A percentile compares a stretch with the other conserved stretches of the same genome.
Evolutionary conservation across 768 basidiomycete genomes (phyloP).

Genomic region (Leccinum arenicola): DNA sequence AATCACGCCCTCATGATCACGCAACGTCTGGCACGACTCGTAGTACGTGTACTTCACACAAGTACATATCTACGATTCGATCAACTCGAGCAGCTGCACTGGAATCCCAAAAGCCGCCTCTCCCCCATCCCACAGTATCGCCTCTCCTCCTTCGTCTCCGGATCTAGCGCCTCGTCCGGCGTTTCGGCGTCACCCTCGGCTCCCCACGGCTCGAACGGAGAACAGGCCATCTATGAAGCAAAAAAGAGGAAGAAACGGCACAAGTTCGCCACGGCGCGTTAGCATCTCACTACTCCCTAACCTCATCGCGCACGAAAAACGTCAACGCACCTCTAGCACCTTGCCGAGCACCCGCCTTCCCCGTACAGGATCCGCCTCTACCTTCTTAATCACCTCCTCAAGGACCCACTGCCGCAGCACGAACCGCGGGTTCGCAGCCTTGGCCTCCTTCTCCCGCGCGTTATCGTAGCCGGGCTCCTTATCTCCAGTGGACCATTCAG

Average conservation of each 20-base stretch:
- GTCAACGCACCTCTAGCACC: conserved; percentile 66
- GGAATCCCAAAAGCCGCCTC: conserved; percentile 78
- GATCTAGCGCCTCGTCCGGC: conserved; percentile 45
- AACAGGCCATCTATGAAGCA: conserved; percentile 71
- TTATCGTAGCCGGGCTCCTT: conserved; percentile 37
- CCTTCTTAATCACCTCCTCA: conserved; percentile 82
- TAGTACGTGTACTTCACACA: not conserved
- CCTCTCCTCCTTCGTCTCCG: conserved; percentile 66
- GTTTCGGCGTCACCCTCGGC: conserved; percentile 54
- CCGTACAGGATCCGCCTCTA: conserved; percentile 61
- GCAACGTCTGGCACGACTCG: not conserved
- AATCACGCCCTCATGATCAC: not conserved
- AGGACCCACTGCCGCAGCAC: conserved; percentile 94
- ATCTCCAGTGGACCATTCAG: conserved; percentile 39
- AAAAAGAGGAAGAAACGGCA: not conserved
- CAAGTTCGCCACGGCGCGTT: not conserved
- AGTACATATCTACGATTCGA: not conserved
- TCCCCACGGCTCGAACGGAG: conserved; percentile 87
- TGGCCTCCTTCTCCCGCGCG: conserved; percentile 50
- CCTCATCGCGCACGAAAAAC: not conserved
- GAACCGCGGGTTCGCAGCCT: conserved; percentile 81
- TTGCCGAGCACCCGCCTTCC: conserved; percentile 73
- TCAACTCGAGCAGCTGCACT: conserved; percentile 90
- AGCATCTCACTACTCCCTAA: not conserved
- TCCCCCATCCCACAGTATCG: conserved; percentile 78